Percentiles rank a stretch among this genome's conserved stretches.
These are phyloP conservation scores for Leishmania gerbilli DNA, from an alignment of 208 protist species.

Conservation along the genomic window DNA sequence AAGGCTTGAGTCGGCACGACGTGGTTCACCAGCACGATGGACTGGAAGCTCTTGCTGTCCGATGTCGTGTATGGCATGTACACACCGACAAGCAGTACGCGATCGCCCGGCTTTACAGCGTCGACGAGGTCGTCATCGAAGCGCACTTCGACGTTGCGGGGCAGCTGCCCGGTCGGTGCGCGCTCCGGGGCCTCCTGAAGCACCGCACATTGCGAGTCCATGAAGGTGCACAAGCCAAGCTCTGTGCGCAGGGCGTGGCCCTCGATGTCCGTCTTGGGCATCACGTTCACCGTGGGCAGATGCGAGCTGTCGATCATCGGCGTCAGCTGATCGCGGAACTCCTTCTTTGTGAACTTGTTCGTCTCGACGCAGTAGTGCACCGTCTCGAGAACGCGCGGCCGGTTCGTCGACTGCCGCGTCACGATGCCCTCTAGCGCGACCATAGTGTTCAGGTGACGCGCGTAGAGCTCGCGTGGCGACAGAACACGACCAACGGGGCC, in stretches of 20 bases:
- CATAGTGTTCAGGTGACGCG: conserved; percentile 93
- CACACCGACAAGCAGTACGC: conserved; percentile 94
- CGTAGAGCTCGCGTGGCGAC: conserved; percentile 94
- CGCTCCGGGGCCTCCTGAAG: conserved; percentile 98
- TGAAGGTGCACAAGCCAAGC: conserved; percentile 97
- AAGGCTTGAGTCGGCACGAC: conserved; percentile 73
- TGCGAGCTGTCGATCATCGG: conserved; percentile 84
- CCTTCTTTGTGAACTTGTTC: conserved; percentile 83
- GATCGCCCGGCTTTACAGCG: conserved; percentile 96
- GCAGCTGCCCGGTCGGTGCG: conserved; percentile 98
- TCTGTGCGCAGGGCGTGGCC: conserved; percentile 97
- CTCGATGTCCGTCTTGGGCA: conserved; percentile 94
- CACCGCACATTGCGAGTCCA: conserved; percentile 95
- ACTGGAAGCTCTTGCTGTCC: conserved; percentile 90
- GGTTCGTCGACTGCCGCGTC: conserved; percentile 94
- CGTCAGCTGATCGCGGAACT: conserved; percentile 96
- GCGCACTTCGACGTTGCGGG: conserved; percentile 97
- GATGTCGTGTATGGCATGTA: conserved; percentile 93
- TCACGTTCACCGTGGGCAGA: conserved; percentile 92
- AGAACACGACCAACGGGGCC: conserved; percentile 95
- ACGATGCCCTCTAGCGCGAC: conserved; percentile 98
- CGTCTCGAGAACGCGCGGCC: conserved; percentile 82
- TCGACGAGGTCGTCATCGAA: conserved; percentile 98
- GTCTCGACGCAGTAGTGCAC: conserved; percentile 97
- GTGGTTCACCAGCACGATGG: conserved; percentile 95